phyloP scores from a whole-genome alignment of 148 eudicot species.

The Silene uniflora region DNA sequence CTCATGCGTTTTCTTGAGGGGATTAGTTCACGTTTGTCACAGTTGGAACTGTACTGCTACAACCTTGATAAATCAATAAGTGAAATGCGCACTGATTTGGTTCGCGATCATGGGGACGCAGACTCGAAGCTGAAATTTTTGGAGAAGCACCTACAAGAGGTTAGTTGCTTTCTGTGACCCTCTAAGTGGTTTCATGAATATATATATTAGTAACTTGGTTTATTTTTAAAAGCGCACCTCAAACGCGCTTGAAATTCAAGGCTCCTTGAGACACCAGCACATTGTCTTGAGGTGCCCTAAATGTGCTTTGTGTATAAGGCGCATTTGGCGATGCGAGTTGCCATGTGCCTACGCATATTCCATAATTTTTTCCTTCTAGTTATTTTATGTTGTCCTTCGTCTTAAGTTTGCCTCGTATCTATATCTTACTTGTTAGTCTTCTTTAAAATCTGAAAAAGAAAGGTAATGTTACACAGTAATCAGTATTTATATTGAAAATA shows the following conservation, averaged over 20 bases:
- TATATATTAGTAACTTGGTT: neutral
- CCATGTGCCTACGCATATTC: no score
- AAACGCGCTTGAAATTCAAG: neutral
- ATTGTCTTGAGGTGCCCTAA: neutral
- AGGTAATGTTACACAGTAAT: no score
- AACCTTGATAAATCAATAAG: conserved; percentile 95
- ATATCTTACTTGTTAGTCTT: neutral
- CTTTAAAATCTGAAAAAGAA: no score
- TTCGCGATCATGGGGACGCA: conserved; percentile 76
- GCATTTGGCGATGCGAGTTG: neutral
- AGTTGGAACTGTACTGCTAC: conserved; percentile 90
- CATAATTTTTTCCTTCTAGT: no score
- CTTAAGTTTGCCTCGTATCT: neutral
- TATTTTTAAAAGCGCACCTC: neutral
- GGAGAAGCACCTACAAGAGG: conserved; percentile 96
- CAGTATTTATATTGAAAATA: no score
- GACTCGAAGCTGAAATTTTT: conserved; percentile 81
- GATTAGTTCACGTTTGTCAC: conserved; percentile 89
- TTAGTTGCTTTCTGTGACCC: conserved; percentile 29
- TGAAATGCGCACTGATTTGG: conserved; percentile 90
- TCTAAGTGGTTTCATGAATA: neutral
- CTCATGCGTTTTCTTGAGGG: conserved; percentile 97
- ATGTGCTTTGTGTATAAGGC: neutral
- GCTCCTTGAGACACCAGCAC: neutral
- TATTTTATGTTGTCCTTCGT: neutral